phyloP scores from a whole-genome alignment of 1,284 basidiomycete species.

The Ceratobasidium sp. region DNA sequence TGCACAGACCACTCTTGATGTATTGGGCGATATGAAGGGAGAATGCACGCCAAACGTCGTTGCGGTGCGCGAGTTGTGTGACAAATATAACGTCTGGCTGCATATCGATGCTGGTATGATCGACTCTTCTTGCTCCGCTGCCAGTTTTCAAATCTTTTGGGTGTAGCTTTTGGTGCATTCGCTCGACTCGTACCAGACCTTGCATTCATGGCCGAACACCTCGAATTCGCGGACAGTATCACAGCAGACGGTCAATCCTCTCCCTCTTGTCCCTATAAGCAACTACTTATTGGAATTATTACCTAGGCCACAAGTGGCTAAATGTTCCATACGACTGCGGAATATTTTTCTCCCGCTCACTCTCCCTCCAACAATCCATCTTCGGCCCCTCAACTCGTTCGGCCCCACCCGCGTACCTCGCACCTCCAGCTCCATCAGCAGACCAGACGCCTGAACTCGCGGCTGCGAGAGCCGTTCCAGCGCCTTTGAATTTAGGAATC shows the following conservation, averaged over 20 bases:
- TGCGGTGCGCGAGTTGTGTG: conserved; percentile 58
- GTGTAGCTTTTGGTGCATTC: conserved; percentile 66
- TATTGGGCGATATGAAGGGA: conserved; percentile 50
- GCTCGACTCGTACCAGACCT: conserved; percentile 60
- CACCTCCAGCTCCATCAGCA: conserved; percentile 45
- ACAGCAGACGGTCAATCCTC: conserved; percentile 61
- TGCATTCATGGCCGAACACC: conserved; percentile 55
- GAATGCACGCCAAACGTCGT: conserved; percentile 57
- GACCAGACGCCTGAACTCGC: conserved; percentile 45
- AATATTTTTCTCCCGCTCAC: conserved; percentile 61
- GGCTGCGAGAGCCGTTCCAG: conserved; percentile 53
- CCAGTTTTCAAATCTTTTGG: too few species aligned
- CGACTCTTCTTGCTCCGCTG: too few species aligned
- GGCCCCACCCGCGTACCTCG: conserved; percentile 60
- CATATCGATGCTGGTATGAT: conserved; percentile 64
- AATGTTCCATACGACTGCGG: conserved; percentile 66
- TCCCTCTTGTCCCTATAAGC: not conserved
- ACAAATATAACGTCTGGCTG: conserved; percentile 61
- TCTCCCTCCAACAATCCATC: conserved; percentile 55
- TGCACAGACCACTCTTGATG: not conserved
- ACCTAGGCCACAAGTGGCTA: conserved; percentile 62
- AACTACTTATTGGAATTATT: not conserved
- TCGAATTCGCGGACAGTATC: conserved; percentile 62
- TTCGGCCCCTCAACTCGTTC: conserved; percentile 60
- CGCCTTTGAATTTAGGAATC: conserved; percentile 60